phyloP scores from a whole-genome alignment of 2,329 filamentous ascomycete species.

The Fusarium hainanense region DNA sequence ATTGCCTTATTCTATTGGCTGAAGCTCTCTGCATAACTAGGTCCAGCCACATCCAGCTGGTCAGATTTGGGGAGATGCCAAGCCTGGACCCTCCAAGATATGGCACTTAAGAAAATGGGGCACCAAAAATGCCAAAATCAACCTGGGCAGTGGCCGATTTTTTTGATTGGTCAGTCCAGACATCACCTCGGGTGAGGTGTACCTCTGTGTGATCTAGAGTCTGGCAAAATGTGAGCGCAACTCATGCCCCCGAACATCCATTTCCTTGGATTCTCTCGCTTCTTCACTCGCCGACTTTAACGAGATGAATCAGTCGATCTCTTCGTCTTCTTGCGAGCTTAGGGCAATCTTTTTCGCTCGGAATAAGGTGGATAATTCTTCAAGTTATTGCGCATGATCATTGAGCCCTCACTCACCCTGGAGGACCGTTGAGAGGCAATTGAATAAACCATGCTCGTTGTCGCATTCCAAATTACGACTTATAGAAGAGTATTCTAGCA shows the following conservation, averaged over 20 bases:
- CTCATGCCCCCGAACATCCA: slow-evolving; percentile 46
- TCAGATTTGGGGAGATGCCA: slow-evolving; percentile 34
- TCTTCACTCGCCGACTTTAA: slow-evolving; percentile 46
- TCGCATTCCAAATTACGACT: slow-evolving; percentile 50
- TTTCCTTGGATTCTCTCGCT: slow-evolving; percentile 46
- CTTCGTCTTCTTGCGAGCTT: slow-evolving; percentile 31
- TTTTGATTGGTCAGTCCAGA: slow-evolving; percentile 54
- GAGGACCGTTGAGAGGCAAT: slow-evolving; percentile 31
- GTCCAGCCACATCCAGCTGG: slow-evolving; percentile 45
- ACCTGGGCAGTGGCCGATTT: slow-evolving; percentile 51
- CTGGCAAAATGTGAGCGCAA: slow-evolving; percentile 45
- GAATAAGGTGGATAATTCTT: slow-evolving; percentile 21
- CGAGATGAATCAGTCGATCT: slow-evolving; percentile 50
- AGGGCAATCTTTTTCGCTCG: slow-evolving; percentile 40
- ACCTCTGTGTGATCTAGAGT: slow-evolving; percentile 51
- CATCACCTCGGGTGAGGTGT: slow-evolving; percentile 51
- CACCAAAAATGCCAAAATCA: slow-evolving; percentile 51
- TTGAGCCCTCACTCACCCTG: slow-evolving; percentile 23
- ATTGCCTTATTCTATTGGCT: slow-evolving; percentile 14
- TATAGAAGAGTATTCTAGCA: slow-evolving; percentile 10
- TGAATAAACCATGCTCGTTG: slow-evolving; percentile 43
- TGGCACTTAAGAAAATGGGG: slow-evolving; percentile 49
- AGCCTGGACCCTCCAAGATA: slow-evolving; percentile 42
- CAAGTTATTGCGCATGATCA: slow-evolving; percentile 31
- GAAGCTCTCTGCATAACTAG: slow-evolving; percentile 25